Base-by-base conservation (phyloP, 306 rosid genomes). In the Gynostemma pentaphyllum region DNA sequence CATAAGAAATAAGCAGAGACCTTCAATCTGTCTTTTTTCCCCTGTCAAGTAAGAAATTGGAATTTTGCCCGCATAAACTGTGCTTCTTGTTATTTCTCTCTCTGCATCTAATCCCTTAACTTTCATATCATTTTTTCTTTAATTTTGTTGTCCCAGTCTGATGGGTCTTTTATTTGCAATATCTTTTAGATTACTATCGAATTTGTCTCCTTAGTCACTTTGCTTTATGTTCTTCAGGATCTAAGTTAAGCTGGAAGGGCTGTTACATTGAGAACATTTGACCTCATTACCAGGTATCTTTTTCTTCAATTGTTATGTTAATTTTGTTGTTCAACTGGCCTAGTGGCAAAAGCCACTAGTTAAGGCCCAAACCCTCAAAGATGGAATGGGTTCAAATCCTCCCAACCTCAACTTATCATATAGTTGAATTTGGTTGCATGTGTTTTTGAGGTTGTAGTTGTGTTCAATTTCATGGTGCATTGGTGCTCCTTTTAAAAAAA, bases 141-240 rank as follows among this genome's bases (percentile, higher is more conserved):
- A 57, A 57, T 57, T 57, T 16, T 4, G 10, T 4, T 37, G 12
- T 12, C 30, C 7, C 15, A 57, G n/a, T n/a, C n/a, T n/a, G n/a
- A 19, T 18, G 5, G 27, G 11, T 55, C 42, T 30, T 55, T n/a
- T n/a, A n/a, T n/a, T n/a, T n/a, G n/a, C 42, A 13, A 21, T 12
- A 16, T 9, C 44, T 55, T 9, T 9, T n/a, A 7, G 7, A 27
- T 30, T 55, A 32, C 62, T 30, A 29, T 32, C 10, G 22, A 46
- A 59, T 59, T 46, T 59, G n/a, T n/a, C n/a, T n/a, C n/a, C 65
- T 37, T 37, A 22, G 5, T 11, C 12, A 59, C 64, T 59, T 19
- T 21, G 46, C 12, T 59, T 59, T 54, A 40, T 59, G 19, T 59
- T 52, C 46, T 59, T 37, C 18, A 21, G 64, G 64, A 59, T 59